These are phyloP conservation scores for Rosa persica DNA, from an alignment of 306 rosid genomes.

Conservation along the genomic window DNA sequence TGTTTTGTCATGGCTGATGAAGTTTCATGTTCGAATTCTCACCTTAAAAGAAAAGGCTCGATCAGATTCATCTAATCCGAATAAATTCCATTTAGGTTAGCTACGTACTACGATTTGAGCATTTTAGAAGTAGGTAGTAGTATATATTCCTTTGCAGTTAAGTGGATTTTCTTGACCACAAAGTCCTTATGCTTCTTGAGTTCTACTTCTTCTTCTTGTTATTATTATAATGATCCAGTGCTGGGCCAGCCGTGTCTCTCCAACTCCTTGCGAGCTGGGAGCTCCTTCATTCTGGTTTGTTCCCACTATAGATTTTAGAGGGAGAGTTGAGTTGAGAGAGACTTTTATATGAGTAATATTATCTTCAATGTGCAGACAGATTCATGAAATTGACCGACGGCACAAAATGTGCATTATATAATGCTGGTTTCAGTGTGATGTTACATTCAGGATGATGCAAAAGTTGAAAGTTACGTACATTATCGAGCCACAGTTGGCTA, in stretches of 20 bases:
- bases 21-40: not conserved
- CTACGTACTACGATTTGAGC: not conserved
- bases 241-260: not conserved
- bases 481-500: not conserved
- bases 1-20: not conserved
- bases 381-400: not conserved
- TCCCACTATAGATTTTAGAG: not conserved
- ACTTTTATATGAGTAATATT: not conserved
- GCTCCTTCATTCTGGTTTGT: not conserved
- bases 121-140: not conserved
- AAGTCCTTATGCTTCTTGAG: not conserved
- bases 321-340: not conserved
- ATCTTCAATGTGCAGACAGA: not conserved
- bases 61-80: not conserved
- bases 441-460: not conserved
- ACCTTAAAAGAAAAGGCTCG: not conserved
- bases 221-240: not conserved
- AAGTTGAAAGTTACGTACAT: not conserved
- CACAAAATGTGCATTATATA: not conserved
- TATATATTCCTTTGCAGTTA: not conserved
- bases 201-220: not conserved
- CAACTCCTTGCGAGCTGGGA: not conserved
- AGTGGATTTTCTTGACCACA: not conserved
- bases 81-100: not conserved
- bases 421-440: not conserved